Base-by-base conservation (phyloP, 345 rosid species). In the Pugionium cornutum region DNA sequence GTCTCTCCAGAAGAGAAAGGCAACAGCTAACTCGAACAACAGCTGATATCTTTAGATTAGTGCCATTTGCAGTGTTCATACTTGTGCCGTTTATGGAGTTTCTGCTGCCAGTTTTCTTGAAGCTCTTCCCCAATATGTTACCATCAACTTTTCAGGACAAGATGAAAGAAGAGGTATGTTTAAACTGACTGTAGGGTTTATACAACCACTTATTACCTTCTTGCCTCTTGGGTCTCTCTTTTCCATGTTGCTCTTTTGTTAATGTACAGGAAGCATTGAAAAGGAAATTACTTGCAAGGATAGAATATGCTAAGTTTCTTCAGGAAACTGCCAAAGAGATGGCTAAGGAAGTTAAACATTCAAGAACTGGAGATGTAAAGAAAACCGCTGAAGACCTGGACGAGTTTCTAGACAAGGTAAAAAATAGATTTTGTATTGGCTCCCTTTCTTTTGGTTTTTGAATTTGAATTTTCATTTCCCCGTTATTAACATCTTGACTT, bases 1-100 rank as follows among this genome's bases (percentile, higher is more conserved):
- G 89, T 76, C 81, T 86, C 48, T 82, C 92, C 41, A 81, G 95
- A 76, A 86, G 97, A 80, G 92, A 90, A 79, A 84, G 89, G 67
- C 95, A 90, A 69, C 97, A 90, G 76, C 81, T 90, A n/a, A 90
- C 97, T 50, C 79, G 85, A 51, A 90, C 97, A 7, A 88, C 92
- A 58, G 95, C 92, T n/a, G 95, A 90, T 76, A 90, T 90, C 67
- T 90, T 90, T 70, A 82, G 95, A 76, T 76, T 90, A 53, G 95
- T 84, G 53, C 97, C 97, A 33, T 75, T 88, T 76, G 90, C 92
- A 5, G 95, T 86, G 66, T 86, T 86, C 76, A 81, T 86, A 27
- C 70, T 86, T 0, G 89, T 86, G 50, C 92, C 92, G 6, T 86
- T 86, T 70, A 86, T 86, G 89, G 92, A 86, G 66, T 86, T 86